Evolutionary conservation across 1,284 basidiomycete species (phyloP).

Genomic region (Xerocomus nothofagi): DNA sequence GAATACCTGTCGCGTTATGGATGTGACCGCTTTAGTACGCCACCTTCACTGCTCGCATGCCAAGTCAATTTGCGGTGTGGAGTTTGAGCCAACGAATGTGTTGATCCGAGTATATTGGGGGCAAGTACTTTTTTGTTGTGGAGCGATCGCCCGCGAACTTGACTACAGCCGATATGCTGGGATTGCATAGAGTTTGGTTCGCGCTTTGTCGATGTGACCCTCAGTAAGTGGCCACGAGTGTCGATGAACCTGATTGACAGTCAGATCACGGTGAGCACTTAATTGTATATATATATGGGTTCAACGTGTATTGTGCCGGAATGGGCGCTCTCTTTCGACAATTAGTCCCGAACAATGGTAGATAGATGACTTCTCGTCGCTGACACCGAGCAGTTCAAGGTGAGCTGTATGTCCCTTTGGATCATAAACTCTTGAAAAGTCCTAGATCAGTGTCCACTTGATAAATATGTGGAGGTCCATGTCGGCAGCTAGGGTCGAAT

Average conservation of each 20-base stretch:
- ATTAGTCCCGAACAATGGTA: constrained; percentile 17
- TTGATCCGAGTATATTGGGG: background rate
- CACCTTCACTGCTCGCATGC: background rate
- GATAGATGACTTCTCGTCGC: background rate
- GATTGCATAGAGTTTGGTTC: background rate
- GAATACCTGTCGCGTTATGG: background rate
- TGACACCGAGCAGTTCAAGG: background rate
- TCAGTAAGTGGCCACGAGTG: constrained; percentile 3
- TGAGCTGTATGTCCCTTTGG: constrained; percentile 1
- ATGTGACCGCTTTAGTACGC: background rate
- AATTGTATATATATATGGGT: constrained; percentile 3
- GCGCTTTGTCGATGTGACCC: background rate
- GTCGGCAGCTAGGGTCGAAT: constrained; percentile 22
- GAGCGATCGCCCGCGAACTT: constrained; percentile 13
- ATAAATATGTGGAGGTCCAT: background rate
- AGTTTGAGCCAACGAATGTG: background rate
- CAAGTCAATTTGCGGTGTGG: background rate
- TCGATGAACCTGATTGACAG: constrained; percentile 16
- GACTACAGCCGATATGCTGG: background rate
- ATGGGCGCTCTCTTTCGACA: constrained; percentile 6
- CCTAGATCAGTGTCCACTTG: background rate
- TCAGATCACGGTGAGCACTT: background rate
- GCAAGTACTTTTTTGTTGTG: constrained; percentile 7
- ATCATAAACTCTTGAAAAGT: constrained; percentile 2
- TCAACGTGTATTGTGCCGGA: constrained; percentile 9